Evolutionary conservation across 2,329 filamentous ascomycete species (phyloP), one percentile per base, ranked within the genome.

Genomic region (Aphanoascus verrucosus): DNA sequence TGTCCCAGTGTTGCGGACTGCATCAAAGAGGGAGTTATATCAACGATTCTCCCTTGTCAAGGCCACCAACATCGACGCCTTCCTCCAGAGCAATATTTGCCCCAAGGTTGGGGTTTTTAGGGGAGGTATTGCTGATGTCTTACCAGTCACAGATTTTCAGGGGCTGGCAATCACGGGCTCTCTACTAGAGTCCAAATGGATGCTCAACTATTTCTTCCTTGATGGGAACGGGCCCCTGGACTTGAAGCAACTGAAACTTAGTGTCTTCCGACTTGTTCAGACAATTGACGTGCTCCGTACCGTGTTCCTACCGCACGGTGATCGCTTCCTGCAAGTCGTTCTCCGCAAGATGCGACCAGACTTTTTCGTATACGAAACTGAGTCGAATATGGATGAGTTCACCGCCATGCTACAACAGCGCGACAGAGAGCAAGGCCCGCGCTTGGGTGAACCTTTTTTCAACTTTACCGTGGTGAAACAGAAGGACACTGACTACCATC

Each of bases 201-300:
- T 80, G 1, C 65, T 78, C 0, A 77, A 79, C 3, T 84, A 86
- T 61, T 79, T 86, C 64, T 80, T 80, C 65, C 77, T 86, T 52
- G 74, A 79, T 20, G 73, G 57, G 42, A 54, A 62, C 0, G 66
- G 82, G 14, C 69, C 83, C 49, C 61, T 72, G 12, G 65, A 71
- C 9, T 72, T 73, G 11, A 71, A 83, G 20, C 68, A 76, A 32
- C 61, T 71, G 1, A 64, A 67, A 23, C 65, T 69, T 37, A 69
- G 67, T 50, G 71, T 69, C 53, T 57, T 70, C 52, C 65, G 79
- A 34, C 75, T 85, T 2, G 77, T 85, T 1, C 66, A 74, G 2
- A 72, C 72, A 6, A 82, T 84, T 62, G 81, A 85, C 59, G 81
- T 85, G 20, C 69, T 86, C 2, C 77, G 82, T 3, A 85, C 82